Evolutionary conservation across 176 grass and related monocot genomes (phyloP).

Genomic region (Oryza australiensis): DNA sequence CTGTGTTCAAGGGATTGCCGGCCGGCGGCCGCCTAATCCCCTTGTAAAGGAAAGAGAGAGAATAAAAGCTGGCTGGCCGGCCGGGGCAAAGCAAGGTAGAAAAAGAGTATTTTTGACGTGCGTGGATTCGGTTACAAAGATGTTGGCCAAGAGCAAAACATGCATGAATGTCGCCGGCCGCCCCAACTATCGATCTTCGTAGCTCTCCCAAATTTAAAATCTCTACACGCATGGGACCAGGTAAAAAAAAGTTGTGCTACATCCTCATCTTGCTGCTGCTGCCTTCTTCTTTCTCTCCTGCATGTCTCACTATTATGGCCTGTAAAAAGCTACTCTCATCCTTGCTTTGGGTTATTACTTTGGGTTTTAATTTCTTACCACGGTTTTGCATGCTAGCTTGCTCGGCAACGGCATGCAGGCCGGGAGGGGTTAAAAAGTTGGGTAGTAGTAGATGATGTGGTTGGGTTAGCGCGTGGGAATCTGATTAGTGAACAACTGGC

Average conservation of each 20-base stretch:
- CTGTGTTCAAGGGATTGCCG: too few relatives aligned
- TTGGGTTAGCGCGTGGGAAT: constrained; percentile 80
- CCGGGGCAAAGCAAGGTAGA: neutral
- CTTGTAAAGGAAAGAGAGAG: too few relatives aligned
- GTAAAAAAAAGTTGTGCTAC: neutral
- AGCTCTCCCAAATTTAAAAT: neutral
- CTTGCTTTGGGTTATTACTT: constrained; percentile 4
- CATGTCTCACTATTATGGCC: neutral
- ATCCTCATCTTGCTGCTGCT: neutral
- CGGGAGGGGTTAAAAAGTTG: constrained; percentile 40
- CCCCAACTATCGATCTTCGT: neutral
- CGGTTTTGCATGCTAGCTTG: neutral
- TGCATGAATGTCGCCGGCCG: constrained; percentile 45
- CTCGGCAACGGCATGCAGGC: neutral
- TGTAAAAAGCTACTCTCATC: constrained; percentile 1
- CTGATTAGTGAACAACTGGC: constrained; percentile 70
- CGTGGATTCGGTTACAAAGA: constrained; percentile 22
- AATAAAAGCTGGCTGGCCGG: neutral
- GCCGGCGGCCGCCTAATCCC: too few relatives aligned
- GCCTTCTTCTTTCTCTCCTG: neutral
- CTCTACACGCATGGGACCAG: neutral
- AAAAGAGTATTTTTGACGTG: neutral
- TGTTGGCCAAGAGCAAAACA: constrained; percentile 64
- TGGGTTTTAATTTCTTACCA: neutral
- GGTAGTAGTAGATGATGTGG: constrained; percentile 38